These are phyloP conservation scores for Phytophthora megakarya DNA, from an alignment of 352 stramenopile species.

Conservation along the genomic window DNA sequence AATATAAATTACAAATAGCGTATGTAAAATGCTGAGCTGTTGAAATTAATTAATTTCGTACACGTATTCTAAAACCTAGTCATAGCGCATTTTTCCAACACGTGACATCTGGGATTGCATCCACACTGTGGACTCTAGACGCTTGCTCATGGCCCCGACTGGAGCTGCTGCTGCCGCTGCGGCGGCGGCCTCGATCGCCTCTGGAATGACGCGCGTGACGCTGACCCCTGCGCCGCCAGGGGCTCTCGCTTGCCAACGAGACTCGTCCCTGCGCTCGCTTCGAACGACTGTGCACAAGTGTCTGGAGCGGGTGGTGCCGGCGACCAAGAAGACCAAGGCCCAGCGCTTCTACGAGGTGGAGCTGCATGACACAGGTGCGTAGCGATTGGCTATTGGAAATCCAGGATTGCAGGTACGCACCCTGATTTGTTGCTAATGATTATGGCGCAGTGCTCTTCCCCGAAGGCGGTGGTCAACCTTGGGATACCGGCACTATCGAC, in stretches of 20 bases:
- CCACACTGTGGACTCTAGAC: not conserved
- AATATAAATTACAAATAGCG: not conserved
- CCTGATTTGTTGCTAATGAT: conserved; percentile 18
- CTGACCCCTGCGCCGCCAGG: conserved; percentile 39
- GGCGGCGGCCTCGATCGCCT: conserved; percentile 13
- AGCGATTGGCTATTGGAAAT: not conserved
- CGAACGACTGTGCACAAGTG: conserved; percentile 52
- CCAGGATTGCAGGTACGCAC: not conserved
- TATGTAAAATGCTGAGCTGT: not conserved
- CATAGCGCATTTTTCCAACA: conserved; percentile 18
- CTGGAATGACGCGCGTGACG: conserved; percentile 5
- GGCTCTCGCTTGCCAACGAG: conserved; percentile 63
- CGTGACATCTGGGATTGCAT: conserved; percentile 17
- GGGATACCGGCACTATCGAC: conserved; percentile 73
- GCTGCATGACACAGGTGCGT: conserved; percentile 63
- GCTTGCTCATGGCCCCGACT: conserved; percentile 32
- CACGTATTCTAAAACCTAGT: not conserved
- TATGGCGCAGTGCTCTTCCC: conserved; percentile 77
- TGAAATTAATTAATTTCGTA: not conserved
- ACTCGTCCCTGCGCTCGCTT: conserved; percentile 66
- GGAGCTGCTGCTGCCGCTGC: conserved; percentile 28
- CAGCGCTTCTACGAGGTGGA: conserved; percentile 61
- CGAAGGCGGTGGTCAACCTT: conserved; percentile 87
- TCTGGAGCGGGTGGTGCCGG: conserved; percentile 28
- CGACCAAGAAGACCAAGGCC: conserved; percentile 45